Conservation (phyloP, 2,329 filamentous ascomycete species). For the Ascochyta pisi region DNA sequence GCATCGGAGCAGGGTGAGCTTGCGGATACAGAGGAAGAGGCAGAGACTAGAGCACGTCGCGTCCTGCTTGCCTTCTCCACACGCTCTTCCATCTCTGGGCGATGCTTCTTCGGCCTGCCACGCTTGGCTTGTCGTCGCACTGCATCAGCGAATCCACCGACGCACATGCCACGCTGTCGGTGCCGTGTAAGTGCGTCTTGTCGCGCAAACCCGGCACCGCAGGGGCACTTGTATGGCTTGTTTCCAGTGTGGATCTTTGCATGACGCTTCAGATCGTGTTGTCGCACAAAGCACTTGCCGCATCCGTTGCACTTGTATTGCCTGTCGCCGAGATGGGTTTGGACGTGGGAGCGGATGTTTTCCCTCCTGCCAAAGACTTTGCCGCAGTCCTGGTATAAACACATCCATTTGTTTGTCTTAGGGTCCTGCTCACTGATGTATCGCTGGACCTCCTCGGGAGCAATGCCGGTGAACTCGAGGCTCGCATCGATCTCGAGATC, state of each 20-base stretch:
- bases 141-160: conserved; percentile 87
- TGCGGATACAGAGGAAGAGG: conserved; percentile 43
- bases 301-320: conserved; percentile 95
- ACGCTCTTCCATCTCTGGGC: conserved; percentile 65
- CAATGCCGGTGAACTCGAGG: conserved; percentile 81
- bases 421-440: conserved; percentile 57
- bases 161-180: conserved; percentile 94
- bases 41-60: conserved; percentile 49
- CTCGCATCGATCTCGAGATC: conserved; percentile 66
- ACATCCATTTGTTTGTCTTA: conserved; percentile 55
- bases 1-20: conserved; percentile 43
- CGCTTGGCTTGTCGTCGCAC: conserved; percentile 72
- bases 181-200: conserved; percentile 95
- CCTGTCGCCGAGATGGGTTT: conserved; percentile 95
- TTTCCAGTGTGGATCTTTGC: conserved; percentile 96
- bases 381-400: conserved; percentile 71
- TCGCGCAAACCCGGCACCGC: conserved; percentile 91
- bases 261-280: conserved; percentile 96
- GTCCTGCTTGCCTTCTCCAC: conserved; percentile 64
- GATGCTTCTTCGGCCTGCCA: conserved; percentile 68
- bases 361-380: conserved; percentile 97
- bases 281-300: conserved; percentile 93
- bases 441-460: conserved; percentile 72
- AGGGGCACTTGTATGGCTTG: conserved; percentile 94
- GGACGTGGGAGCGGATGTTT: conserved; percentile 98